Evolutionary conservation across 257 asterid species (phyloP), one percentile per base, ranked within the genome.

Genomic region (Plantago major): DNA sequence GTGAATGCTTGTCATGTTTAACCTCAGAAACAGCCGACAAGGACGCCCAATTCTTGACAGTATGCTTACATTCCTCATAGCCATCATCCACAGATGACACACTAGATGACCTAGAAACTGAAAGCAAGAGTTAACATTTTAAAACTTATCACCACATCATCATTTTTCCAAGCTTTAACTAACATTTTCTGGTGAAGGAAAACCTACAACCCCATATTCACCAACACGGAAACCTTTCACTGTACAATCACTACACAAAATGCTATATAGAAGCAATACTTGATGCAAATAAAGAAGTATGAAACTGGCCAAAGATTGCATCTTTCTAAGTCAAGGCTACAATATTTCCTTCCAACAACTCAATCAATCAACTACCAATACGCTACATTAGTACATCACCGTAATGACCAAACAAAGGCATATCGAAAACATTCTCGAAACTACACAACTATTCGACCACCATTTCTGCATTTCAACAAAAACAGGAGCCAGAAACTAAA

Each of bases 31-130:
- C 76, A 64, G 73, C 71, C 13, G 95, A 81, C 49, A 87, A 74
- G 62, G 87, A 85, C 67, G 94, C 95, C 99, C 99, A 93, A 64
- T 82, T 80, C 75, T 80, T 81, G 81, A 93, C 95, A 43, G 67
- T 73, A 62, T 43, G 60, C 69, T 93, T 84, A 26, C 99, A 93
- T 65, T 58, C 75, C 65, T 63, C 69, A 71, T 77, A 93, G 47
- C 71, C 78, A 76, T 69, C 84, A 70, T 77, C 76, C 2, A 30
- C 45, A 8, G n/a, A 57, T 38, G 82, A 81, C 71, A 85, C 83
- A 65, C 69, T 70, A 72, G 63, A 7, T 43, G 65, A 61, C 81
- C 77, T 93, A 74, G 93, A 53, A 60, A 75, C 65, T 40, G 52
- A 50, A 33, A 62, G 11, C 15, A 58, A 65, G 30, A 43, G 33